Percentiles rank a stretch among this genome's conserved stretches.
These are phyloP conservation scores for Tieghemiomyces parasiticus DNA, from an alignment of 192 early-diverging fungal genomes.

Conservation along the genomic window DNA sequence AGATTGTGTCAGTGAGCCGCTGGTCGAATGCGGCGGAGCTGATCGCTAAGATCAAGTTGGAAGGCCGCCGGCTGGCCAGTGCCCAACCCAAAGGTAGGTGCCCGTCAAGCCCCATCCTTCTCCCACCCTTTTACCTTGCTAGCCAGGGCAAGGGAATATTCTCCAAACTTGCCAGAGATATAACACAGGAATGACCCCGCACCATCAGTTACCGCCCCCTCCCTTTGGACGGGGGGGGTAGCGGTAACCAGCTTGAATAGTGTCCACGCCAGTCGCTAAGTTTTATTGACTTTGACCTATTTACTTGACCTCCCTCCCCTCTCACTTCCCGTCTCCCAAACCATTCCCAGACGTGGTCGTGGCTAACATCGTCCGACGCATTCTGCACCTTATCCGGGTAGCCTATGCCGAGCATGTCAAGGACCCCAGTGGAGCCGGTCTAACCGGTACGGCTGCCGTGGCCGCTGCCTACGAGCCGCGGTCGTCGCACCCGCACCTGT, in stretches of 20 bases:
- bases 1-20: constrained; percentile 55
- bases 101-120: no score
- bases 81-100: constrained; percentile 60
- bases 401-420: constrained; percentile 7
- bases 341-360: constrained; percentile 53
- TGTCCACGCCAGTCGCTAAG: background rate
- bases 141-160: no score
- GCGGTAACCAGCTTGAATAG: background rate
- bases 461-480: constrained; percentile 19
- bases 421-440: constrained; percentile 12
- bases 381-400: constrained; percentile 73
- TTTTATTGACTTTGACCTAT: background rate
- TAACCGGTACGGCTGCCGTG: constrained; percentile 17
- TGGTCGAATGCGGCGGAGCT: constrained; percentile 53
- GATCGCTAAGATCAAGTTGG: constrained; percentile 40
- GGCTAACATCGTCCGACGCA: constrained; percentile 70
- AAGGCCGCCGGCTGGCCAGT: constrained; percentile 45
- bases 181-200: background rate
- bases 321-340: background rate
- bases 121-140: no score
- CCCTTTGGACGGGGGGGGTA: background rate
- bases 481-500: constrained; percentile 14
- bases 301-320: background rate
- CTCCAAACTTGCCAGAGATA: no score
- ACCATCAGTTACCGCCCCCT: background rate